A percentile compares a stretch with the other conserved stretches of the same genome.
Conservation (phyloP, 345 rosid genomes). For the Fremontodendron californicum region DNA sequence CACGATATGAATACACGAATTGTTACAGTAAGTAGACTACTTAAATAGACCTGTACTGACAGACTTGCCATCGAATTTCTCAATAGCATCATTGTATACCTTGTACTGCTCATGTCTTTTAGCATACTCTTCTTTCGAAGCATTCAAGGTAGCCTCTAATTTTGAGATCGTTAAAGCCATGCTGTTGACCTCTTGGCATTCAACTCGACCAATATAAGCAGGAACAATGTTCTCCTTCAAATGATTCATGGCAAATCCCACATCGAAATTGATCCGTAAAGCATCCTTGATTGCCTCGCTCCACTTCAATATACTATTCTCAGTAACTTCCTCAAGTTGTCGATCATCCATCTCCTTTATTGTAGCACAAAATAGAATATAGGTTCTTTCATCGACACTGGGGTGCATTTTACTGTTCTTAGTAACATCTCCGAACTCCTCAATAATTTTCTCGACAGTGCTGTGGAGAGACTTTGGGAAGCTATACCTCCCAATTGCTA, state of each 20-base stretch:
- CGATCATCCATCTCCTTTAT: background rate
- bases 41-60: background rate
- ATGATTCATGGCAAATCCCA: background rate
- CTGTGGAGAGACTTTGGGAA: background rate
- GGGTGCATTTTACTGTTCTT: background rate
- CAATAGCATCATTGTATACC: background rate
- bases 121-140: background rate
- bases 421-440: background rate
- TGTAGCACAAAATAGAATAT: background rate
- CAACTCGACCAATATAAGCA: background rate
- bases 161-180: background rate
- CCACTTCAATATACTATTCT: background rate
- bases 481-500: background rate
- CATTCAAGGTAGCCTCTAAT: background rate
- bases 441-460: background rate
- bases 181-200: background rate
- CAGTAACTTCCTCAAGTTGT: background rate
- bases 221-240: background rate
- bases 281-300: constrained; percentile 9
- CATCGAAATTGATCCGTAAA: background rate
- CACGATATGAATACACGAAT: too few relatives aligned
- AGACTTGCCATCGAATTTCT: background rate
- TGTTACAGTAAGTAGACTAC: background rate
- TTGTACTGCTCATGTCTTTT: background rate
- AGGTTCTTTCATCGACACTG: background rate